Percentiles rank a stretch among this genome's conserved stretches.
Conservation (phyloP, 441 rosid genomes). For the Jatropha multifida region DNA sequence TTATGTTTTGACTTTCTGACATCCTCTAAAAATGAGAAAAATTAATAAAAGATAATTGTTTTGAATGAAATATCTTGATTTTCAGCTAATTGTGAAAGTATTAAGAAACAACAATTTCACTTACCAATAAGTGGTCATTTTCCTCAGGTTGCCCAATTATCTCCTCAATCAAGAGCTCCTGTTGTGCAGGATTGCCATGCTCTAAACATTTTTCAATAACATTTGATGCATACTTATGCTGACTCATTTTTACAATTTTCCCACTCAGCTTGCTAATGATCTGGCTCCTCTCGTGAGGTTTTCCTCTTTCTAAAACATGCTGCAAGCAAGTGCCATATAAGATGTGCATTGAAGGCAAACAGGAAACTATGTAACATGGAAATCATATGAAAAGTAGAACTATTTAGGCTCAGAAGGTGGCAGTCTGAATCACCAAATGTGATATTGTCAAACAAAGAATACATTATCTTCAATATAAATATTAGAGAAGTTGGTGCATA, state of each 20-base stretch:
- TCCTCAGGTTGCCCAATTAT: constrained; percentile 50
- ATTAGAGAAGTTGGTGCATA: neutral
- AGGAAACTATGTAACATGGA: neutral
- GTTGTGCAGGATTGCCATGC: constrained; percentile 48
- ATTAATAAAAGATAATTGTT: neutral
- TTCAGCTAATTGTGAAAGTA: neutral
- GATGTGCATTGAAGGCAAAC: neutral
- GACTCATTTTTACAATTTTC: constrained; percentile 57
- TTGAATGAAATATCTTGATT: neutral
- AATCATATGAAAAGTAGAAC: neutral
- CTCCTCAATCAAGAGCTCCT: constrained; percentile 56
- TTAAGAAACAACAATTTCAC: constrained; percentile 14
- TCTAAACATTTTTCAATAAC: constrained; percentile 72
- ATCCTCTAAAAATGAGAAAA: neutral
- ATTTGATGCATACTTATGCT: constrained; percentile 73
- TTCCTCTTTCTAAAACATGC: constrained; percentile 70
- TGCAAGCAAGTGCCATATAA: constrained; percentile 26
- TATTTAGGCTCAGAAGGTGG: neutral
- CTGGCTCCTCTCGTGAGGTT: constrained; percentile 46
- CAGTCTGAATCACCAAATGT: no score
- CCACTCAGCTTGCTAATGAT: constrained; percentile 60
- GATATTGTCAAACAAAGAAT: neutral
- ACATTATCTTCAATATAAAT: neutral
- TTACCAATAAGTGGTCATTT: constrained; percentile 58
- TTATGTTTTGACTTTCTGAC: neutral